A percentile compares a stretch with the other conserved stretches of the same genome.
phyloP scores from a whole-genome alignment of 805 yeast genomes.

The Starmerella davenportii region DNA sequence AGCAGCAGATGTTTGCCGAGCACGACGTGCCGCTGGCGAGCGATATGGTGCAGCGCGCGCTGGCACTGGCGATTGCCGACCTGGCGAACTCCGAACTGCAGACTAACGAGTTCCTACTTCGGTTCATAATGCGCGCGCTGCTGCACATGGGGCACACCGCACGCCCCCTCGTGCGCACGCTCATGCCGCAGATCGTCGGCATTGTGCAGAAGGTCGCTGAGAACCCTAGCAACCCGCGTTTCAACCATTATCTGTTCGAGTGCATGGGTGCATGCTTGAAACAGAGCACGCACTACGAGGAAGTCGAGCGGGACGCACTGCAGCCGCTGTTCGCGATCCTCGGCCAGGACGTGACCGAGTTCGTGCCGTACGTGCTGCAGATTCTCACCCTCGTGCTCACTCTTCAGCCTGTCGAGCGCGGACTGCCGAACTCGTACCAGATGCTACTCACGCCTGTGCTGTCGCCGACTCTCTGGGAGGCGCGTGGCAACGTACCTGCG shows the following conservation, averaged over 20 bases:
- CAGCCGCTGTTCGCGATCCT: constrained; percentile 52
- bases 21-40: constrained; percentile 51
- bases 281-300: constrained; percentile 20
- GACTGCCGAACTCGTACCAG: constrained; percentile 47
- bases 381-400: constrained; percentile 66
- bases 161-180: constrained; percentile 19
- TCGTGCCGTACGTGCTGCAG: constrained; percentile 84
- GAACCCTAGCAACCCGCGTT: constrained; percentile 91
- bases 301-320: constrained; percentile 35
- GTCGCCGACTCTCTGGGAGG: constrained; percentile 88
- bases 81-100: constrained; percentile 38
- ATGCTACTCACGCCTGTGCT: constrained; percentile 62
- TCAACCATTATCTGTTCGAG: constrained; percentile 81
- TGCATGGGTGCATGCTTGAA: constrained; percentile 61
- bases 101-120: constrained; percentile 87
- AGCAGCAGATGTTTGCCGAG: constrained; percentile 46
- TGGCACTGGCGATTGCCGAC: background rate
- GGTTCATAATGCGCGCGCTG: constrained; percentile 66
- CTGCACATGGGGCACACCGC: constrained; percentile 45
- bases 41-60: constrained; percentile 51
- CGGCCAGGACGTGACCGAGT: constrained; percentile 79
- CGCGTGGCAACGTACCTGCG: constrained; percentile 83
- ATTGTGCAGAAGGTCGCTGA: constrained; percentile 55
- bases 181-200: constrained; percentile 50
- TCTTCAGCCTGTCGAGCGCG: constrained; percentile 21